Conservation (phyloP, 1,284 basidiomycete genomes). For the Rhodotorula mucilaginosa region DNA sequence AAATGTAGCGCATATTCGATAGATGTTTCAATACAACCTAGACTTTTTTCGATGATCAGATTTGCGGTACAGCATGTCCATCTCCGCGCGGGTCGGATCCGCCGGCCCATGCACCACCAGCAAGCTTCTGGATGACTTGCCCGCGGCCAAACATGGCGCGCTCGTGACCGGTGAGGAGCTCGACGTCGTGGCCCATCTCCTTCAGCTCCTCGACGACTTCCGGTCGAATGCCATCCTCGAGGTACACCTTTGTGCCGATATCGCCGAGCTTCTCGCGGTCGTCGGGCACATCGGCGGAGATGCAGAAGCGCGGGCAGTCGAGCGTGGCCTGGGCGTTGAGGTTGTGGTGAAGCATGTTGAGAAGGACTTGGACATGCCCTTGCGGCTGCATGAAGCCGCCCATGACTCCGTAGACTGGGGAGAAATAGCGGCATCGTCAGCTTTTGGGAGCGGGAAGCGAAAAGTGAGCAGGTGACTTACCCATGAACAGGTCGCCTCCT, state of each 20-base stretch:
- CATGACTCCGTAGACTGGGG: constrained; percentile 33
- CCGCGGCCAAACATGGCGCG: constrained; percentile 84
- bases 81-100: constrained; percentile 80
- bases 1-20: not conserved
- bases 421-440: not conserved
- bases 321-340: constrained; percentile 78
- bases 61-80: constrained; percentile 44
- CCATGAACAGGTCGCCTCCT: constrained; percentile 73
- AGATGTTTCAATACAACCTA: constrained; percentile 4
- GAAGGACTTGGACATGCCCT: constrained; percentile 89
- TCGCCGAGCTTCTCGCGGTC: constrained; percentile 57
- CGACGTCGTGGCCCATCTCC: constrained; percentile 85
- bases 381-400: constrained; percentile 88
- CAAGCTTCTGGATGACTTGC: constrained; percentile 80
- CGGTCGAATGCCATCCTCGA: constrained; percentile 72
- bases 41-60: constrained; percentile 21
- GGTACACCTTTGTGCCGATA: constrained; percentile 76
- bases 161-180: constrained; percentile 60
- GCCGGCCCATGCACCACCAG: constrained; percentile 84
- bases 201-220: constrained; percentile 45
- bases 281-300: constrained; percentile 50
- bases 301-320: constrained; percentile 94
- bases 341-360: constrained; percentile 78
- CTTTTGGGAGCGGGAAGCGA: not conserved
- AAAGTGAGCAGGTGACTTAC: constrained; percentile 41